These are phyloP conservation scores for Mycosphaerella sp. DNA, from an alignment of 2,329 filamentous ascomycete genomes.

Conservation along the genomic window DNA sequence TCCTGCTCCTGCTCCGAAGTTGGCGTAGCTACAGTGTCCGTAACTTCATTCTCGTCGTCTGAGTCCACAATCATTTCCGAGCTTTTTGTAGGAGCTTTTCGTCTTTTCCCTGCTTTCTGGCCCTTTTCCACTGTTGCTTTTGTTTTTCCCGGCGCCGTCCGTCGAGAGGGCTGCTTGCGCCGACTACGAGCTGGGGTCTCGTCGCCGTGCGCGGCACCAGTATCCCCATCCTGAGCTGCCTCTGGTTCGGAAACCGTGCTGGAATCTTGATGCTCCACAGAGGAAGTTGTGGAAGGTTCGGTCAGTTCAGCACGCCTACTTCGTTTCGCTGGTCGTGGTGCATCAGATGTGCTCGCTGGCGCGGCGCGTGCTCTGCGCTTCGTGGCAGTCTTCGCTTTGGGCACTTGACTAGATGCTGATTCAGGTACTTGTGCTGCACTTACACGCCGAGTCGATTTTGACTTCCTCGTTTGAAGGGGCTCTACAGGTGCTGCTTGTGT, in stretches of 20 bases:
- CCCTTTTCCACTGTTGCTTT: constrained; percentile 3
- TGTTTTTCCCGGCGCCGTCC: neutral
- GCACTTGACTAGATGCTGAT: neutral
- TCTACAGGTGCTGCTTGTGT: neutral
- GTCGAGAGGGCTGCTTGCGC: constrained; percentile 8
- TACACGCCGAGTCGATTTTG: neutral
- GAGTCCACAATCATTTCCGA: constrained; percentile 17
- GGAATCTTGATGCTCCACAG: neutral
- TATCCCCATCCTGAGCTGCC: neutral
- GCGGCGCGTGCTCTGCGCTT: constrained; percentile 11
- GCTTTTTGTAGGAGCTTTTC: constrained; percentile 14
- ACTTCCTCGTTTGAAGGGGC: neutral
- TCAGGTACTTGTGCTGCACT: constrained; percentile 2
- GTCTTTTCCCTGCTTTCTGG: constrained; percentile 8
- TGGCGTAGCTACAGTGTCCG: neutral
- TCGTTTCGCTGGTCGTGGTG: constrained; percentile 13
- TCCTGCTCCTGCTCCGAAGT: neutral
- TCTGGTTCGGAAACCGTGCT: constrained; percentile 18
- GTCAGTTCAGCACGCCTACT: neutral
- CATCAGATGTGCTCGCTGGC: constrained; percentile 2
- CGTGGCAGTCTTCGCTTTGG: neutral
- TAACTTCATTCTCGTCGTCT: constrained; percentile 18
- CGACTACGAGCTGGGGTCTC: constrained; percentile 7
- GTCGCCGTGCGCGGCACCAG: neutral
- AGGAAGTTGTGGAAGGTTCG: neutral